A percentile compares a stretch with the other conserved stretches of the same genome.
Conservation (phyloP, 2,329 filamentous ascomycete species). For the Aspergillus sp. region DNA sequence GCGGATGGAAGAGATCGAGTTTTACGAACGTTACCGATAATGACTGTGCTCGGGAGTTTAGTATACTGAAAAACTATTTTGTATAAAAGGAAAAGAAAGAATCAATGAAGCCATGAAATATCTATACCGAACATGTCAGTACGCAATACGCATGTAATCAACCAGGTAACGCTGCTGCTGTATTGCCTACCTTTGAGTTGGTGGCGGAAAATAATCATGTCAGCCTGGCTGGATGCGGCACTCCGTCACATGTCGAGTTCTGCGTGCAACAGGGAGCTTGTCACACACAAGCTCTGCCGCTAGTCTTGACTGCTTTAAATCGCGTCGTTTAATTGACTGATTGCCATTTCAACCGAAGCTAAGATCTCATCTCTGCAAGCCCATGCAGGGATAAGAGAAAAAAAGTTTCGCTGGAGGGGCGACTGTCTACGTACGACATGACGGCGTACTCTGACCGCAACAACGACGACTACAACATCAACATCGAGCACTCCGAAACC, state of each 20-base stretch:
- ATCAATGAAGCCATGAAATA: too few species aligned
- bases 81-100: neutral
- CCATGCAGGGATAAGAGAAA: too few species aligned
- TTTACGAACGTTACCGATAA: constrained; percentile 47
- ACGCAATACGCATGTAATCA: neutral
- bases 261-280: too few species aligned
- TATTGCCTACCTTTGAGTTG: too few species aligned
- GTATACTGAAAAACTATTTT: neutral
- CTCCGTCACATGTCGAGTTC: too few species aligned
- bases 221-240: too few species aligned
- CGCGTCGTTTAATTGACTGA: too few species aligned
- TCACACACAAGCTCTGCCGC: too few species aligned
- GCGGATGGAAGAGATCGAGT: constrained; percentile 63
- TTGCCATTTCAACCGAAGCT: neutral
- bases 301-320: too few species aligned
- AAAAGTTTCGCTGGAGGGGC: too few species aligned
- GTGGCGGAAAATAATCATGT: too few species aligned
- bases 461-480: constrained; percentile 14
- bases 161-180: too few species aligned
- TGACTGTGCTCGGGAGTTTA: neutral
- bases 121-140: neutral
- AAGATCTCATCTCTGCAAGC: neutral
- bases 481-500: constrained; percentile 28
- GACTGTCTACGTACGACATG: neutral
- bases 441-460: constrained; percentile 2